Evolutionary conservation across 2,329 filamentous ascomycete genomes (phyloP).

Genomic region (Polytolypa hystricis): DNA sequence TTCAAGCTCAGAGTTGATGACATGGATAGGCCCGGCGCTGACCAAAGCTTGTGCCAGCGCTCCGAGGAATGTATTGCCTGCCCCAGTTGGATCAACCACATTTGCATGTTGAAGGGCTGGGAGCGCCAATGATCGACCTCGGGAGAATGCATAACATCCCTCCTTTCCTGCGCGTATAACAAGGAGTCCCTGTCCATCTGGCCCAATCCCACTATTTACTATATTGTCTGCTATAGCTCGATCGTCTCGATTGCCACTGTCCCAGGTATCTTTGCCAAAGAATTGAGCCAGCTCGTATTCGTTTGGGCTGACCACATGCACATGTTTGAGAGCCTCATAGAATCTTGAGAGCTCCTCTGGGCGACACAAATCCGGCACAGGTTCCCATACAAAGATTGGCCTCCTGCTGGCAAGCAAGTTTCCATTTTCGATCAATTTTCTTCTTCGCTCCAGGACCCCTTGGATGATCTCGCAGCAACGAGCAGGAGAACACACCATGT

Average conservation of each 20-base stretch:
- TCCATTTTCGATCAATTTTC: constrained; percentile 20
- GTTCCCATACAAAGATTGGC: constrained; percentile 87
- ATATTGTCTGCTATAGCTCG: constrained; percentile 25
- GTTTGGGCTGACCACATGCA: constrained; percentile 65
- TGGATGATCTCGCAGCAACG: constrained; percentile 67
- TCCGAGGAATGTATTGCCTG: constrained; percentile 79
- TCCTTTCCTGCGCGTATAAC: constrained; percentile 53
- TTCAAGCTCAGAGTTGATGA: constrained; percentile 26
- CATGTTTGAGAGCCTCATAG: constrained; percentile 39
- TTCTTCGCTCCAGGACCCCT: constrained; percentile 51
- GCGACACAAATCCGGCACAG: constrained; percentile 77
- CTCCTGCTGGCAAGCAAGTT: constrained; percentile 33
- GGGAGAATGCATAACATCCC: constrained; percentile 40
- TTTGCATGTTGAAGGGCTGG: constrained; percentile 57
- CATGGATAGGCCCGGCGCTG: constrained; percentile 25
- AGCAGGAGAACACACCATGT: constrained; percentile 71
- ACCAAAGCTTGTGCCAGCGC: constrained; percentile 47
- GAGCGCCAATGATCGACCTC: constrained; percentile 49
- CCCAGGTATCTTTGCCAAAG: constrained; percentile 49
- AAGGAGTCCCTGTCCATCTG: constrained; percentile 26
- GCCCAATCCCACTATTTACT: constrained; percentile 27
- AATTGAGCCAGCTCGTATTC: constrained; percentile 79
- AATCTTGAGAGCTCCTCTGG: constrained; percentile 50
- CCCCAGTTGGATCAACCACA: constrained; percentile 87
- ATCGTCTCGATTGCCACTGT: constrained; percentile 17